Base-by-base conservation (phyloP, 176 grass and related monocot genomes). In the Aegilops umbellulata region DNA sequence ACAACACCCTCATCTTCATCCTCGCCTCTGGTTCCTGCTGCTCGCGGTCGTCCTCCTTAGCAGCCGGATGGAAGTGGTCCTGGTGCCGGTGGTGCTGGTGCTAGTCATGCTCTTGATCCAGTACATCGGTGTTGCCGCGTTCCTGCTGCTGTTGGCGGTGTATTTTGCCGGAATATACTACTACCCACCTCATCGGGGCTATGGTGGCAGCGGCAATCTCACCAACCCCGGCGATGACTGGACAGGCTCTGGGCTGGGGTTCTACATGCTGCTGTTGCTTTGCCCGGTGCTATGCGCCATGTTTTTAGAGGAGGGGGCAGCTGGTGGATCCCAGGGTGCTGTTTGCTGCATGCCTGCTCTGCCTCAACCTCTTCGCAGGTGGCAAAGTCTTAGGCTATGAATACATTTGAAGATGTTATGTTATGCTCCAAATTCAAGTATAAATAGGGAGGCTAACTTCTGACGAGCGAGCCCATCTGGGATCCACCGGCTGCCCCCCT, bases 181-280 rank as follows among this genome's bases (percentile, higher is more conserved):
- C 76, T 80, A 84, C 84, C 77, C 22, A 8, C 44, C 88, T 20
- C 79, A 94, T 17, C 44, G 35, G 38, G 36, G 74, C 1, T 71
- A 60, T 81, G 22, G 38, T 26, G 64, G 84, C 55, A 35, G 29
- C 29, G 14, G 78, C 23, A 3, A 20, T 67, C 39, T 24, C 34
- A 68, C 39, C 39, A 10, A 11, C 39, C 39, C 71, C 35, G 36
- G 79, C 12, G 55, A 69, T 13, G 67, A 67, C 23, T 86, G 69
- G 39, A 16, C 41, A 12, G 39, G 68, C 35, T 20, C 10, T 6
- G 86, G 88, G 15, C 36, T 98, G 65, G 90, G 86, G 9, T 94
- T 82, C 71, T 96, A 93, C 83, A 85, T 98, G 65, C 46, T 94
- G 49, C 25, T 94, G 71, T 8, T 92, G 29, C 82, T 95, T 25